phyloP scores from a whole-genome alignment of 225 moss, liverwort and hornwort species.

The Polytrichum formosum region DNA sequence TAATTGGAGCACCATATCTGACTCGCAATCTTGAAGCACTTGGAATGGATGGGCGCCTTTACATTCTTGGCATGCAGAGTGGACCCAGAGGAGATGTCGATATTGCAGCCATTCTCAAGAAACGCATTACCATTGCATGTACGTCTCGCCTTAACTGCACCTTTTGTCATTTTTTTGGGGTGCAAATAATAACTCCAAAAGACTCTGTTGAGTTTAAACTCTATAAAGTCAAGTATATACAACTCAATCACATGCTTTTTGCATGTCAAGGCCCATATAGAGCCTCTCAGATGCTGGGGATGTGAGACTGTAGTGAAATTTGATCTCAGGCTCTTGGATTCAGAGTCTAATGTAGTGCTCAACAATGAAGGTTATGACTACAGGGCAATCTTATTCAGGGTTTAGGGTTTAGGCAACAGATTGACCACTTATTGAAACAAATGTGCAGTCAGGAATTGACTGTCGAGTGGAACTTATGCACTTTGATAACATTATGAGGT shows the following conservation, averaged over 20 bases:
- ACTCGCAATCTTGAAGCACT: conserved; percentile 67
- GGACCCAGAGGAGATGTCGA: conserved; percentile 47
- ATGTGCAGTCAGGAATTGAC: background rate
- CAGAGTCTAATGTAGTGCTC: too few relatives aligned
- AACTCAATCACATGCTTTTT: background rate
- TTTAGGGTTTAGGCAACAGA: background rate
- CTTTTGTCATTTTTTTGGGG: too few relatives aligned
- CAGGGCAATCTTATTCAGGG: background rate
- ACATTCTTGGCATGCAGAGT: conserved; percentile 59
- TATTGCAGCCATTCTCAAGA: conserved; percentile 37
- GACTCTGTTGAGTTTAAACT: background rate
- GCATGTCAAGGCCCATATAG: too few relatives aligned
- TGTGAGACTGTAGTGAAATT: too few relatives aligned
- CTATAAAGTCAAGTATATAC: background rate
- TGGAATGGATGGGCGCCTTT: conserved; percentile 64
- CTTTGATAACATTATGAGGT: background rate
- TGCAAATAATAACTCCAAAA: background rate
- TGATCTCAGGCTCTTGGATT: too few relatives aligned
- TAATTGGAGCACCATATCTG: conserved; percentile 64
- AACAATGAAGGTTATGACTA: too few relatives aligned
- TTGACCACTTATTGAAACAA: background rate
- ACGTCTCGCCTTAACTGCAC: background rate
- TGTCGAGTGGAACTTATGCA: background rate
- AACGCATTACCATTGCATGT: conserved; percentile 66
- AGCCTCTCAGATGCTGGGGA: too few relatives aligned